A percentile compares a stretch with the other conserved stretches of the same genome.
phyloP scores from a whole-genome alignment of 768 basidiomycete genomes.

The Thelephora aurantiotincta region DNA sequence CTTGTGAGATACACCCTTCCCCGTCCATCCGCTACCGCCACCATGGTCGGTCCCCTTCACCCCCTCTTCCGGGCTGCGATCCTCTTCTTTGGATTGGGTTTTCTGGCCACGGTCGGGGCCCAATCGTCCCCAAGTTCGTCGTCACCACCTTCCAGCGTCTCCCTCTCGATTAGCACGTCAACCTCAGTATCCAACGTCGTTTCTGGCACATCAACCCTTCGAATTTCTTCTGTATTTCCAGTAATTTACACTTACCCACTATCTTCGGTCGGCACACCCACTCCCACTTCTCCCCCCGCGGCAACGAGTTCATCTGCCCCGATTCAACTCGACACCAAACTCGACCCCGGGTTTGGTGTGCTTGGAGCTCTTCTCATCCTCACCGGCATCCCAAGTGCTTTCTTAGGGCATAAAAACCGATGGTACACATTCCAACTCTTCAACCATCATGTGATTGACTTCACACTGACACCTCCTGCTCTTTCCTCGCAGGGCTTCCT shows the following conservation, averaged over 20 bases:
- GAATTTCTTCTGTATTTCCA: not conserved
- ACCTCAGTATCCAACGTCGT: slow-evolving; percentile 1
- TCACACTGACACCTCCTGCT: slow-evolving; percentile 6
- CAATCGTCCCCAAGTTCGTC: not conserved
- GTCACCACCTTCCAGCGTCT: not conserved
- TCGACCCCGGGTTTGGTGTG: slow-evolving; percentile 84
- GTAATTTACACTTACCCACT: not conserved
- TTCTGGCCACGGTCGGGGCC: not conserved
- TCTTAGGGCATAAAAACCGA: slow-evolving; percentile 91
- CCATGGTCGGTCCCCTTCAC: too few relatives aligned
- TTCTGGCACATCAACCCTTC: not conserved
- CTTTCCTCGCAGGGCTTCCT: slow-evolving; percentile 54
- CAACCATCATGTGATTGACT: slow-evolving; percentile 4
- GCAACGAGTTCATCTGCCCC: slow-evolving; percentile 24
- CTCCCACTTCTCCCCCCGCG: slow-evolving; percentile 29
- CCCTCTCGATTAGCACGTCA: not conserved
- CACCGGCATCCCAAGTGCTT: slow-evolving; percentile 79
- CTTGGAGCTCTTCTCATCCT: slow-evolving; percentile 80
- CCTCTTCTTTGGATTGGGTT: not conserved
- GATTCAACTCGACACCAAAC: slow-evolving; percentile 38
- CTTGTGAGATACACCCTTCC: slow-evolving; percentile 3
- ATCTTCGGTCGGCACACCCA: slow-evolving; percentile 14
- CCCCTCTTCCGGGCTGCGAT: too few relatives aligned
- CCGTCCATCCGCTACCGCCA: too few relatives aligned
- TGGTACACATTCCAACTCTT: slow-evolving; percentile 39